Evolutionary conservation across 306 rosid genomes (phyloP), one percentile per base, ranked within the genome.

Genomic region (Betula pendula): DNA sequence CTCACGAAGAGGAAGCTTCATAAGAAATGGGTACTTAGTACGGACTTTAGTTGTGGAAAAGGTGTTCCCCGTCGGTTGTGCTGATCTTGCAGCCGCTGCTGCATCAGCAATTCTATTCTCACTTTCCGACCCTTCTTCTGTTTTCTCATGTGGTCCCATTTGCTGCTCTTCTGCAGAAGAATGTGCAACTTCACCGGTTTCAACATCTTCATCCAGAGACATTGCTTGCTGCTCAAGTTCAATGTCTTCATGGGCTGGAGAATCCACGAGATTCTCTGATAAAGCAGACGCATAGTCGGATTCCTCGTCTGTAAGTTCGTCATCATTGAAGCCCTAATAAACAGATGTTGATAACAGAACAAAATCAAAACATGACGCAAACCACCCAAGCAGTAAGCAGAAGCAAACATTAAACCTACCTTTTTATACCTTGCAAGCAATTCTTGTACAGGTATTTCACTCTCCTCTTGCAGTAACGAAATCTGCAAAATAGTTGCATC

Each of bases 61-160:
- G 45, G 99, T 95, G 85, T 90, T 95, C 70, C 99, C 99, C n/a
- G 97, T 95, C 33, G 99, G 99, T 75, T 95, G 99, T 53, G 97
- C 99, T 27, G 97, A 95, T 86, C 99, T 92, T 38, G 99, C 99
- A 79, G 99, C 99, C 22, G 99, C 97, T 12, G 99, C 99, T 50
- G 99, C 99, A 87, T 95, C 99, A 69, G 89, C 93, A 72, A 95
- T 93, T 86, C 79, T 89, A 80, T 84, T 58, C 82, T 95, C 97
- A 82, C 91, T 88, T 71, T 92, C 98, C 80, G 63, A 90, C 72
- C 81, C 92, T 55, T 58, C 86, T 35, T 83, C 93, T 48, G 84
- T 79, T 56, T 75, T 78, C 76, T 75, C 82, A 71, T 53, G 55
- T 66, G 86, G 80, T 50, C 62, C 76, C 45, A 75, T 85, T 77